Base-by-base conservation (phyloP, 257 asterid species). In the Capsicum chinense region DNA sequence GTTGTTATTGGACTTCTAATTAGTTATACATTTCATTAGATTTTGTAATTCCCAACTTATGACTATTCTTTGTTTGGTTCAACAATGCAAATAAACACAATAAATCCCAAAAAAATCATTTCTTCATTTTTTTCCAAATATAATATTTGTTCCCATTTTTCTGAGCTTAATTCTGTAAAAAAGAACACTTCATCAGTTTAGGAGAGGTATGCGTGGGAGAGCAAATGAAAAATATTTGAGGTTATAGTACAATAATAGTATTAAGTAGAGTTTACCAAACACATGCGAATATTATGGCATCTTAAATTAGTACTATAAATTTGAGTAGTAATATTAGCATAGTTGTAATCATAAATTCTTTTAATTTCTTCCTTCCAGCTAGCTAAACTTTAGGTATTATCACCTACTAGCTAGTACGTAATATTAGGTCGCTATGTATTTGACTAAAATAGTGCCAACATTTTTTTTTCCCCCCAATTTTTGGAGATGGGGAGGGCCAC, bases 301-400 rank as follows among this genome's bases (percentile, higher is more conserved):
- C 44, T 74, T 50, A 50, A 74, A 74, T 48, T 12, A n/a, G 35
- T n/a, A 26, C 33, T 26, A 44, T 71, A 71, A 71, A 71, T 74
- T 60, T 19, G 21, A 70, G 35, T 74, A 67, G 76, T 21, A 66
- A 35, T 19, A 21, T 50, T 50, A 74, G 21, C 60, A 50, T 74
- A 50, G 62, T 74, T 74, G 80, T 74, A 74, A 74, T 74, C 62
- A 74, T 74, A 14, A 74, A 74, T 74, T 74, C 47, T 21, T 74
- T 67, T 37, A 37, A 67, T 67, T 12, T 74, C 57, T 50, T 74
- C 62, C 47, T 50, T 50, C 60, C 80, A 50, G n/a, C 80, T 50
- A 74, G 47, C 80, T 74, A 50, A 50, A 3, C 79, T 47, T 44
- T 47, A 71, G 17, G n/a, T n/a, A 39, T 3, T 39, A n/a, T 10